Conservation (phyloP, 169 alveolate genomes). For the Plasmodium blacklocki region DNA sequence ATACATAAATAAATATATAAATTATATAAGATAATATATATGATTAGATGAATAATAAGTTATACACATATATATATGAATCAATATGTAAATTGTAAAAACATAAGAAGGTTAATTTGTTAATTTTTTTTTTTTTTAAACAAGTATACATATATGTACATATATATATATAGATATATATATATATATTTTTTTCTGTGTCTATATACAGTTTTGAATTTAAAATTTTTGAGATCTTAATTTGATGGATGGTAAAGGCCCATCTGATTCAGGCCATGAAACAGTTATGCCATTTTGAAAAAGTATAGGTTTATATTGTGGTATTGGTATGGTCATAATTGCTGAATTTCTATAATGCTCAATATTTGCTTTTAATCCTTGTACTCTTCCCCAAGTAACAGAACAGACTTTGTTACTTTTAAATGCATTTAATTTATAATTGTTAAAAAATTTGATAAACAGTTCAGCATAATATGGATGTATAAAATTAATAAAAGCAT, state of each 20-base stretch:
- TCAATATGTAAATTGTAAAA: neutral
- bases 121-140: neutral
- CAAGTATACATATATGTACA: neutral
- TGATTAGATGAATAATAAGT: too few relatives aligned
- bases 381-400: conserved; percentile 82
- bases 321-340: conserved; percentile 78
- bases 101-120: neutral
- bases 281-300: conserved; percentile 77
- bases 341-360: conserved; percentile 82
- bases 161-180: neutral
- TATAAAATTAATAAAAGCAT: conserved; percentile 88
- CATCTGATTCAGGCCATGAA: conserved; percentile 79
- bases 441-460: conserved; percentile 74
- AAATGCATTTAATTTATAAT: conserved; percentile 75
- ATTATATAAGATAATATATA: too few relatives aligned
- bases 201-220: neutral
- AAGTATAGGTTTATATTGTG: conserved; percentile 80
- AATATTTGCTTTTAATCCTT: conserved; percentile 78
- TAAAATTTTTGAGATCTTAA: conserved; percentile 65
- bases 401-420: conserved; percentile 77
- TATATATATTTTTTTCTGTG: neutral
- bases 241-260: conserved; percentile 79
- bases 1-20: too few relatives aligned
- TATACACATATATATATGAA: neutral
- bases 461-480: conserved; percentile 78